A percentile compares a stretch with the other conserved stretches of the same genome.
These are phyloP conservation scores for Microbotryum saponariae DNA, from an alignment of 1,284 basidiomycete species.

Conservation along the genomic window DNA sequence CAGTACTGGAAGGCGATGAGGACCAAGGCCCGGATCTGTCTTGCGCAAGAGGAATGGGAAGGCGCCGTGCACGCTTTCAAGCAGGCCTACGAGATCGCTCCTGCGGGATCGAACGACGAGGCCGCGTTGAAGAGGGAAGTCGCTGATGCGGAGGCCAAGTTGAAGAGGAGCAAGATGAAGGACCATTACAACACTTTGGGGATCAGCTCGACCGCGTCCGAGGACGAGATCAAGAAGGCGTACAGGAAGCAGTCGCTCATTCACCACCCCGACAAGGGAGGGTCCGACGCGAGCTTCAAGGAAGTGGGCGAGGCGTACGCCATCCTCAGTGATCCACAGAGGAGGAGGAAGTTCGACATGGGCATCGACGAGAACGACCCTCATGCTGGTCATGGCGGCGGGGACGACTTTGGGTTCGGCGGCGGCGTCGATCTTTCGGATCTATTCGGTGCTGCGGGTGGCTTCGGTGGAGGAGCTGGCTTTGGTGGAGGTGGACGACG, in stretches of 20 bases:
- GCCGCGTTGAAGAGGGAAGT: conserved; percentile 58
- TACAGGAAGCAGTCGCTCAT: conserved; percentile 58
- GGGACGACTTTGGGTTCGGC: conserved; percentile 10
- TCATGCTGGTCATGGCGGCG: conserved; percentile 1
- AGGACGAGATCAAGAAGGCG: conserved; percentile 64
- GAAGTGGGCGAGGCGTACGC: conserved; percentile 60
- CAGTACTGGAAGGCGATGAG: conserved; percentile 75
- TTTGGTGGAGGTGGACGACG: neutral
- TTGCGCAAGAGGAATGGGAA: conserved; percentile 68
- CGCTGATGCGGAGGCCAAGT: conserved; percentile 63
- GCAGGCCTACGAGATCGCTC: conserved; percentile 59
- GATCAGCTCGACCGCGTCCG: conserved; percentile 44
- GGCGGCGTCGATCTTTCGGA: conserved; percentile 6
- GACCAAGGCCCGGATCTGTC: conserved; percentile 69
- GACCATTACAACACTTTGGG: conserved; percentile 36
- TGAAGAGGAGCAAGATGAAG: conserved; percentile 75
- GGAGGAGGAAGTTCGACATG: conserved; percentile 50
- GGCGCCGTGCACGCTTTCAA: conserved; percentile 67
- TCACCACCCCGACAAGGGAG: conserved; percentile 65
- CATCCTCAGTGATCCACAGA: conserved; percentile 62
- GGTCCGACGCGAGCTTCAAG: conserved; percentile 62
- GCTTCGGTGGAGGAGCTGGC: conserved; percentile 1
- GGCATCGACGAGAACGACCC: conserved; percentile 33
- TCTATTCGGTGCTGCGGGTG: neutral
- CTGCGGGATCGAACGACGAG: conserved; percentile 54